phyloP scores from a whole-genome alignment of 2,329 filamentous ascomycete species.

The Penicillium sp. region DNA sequence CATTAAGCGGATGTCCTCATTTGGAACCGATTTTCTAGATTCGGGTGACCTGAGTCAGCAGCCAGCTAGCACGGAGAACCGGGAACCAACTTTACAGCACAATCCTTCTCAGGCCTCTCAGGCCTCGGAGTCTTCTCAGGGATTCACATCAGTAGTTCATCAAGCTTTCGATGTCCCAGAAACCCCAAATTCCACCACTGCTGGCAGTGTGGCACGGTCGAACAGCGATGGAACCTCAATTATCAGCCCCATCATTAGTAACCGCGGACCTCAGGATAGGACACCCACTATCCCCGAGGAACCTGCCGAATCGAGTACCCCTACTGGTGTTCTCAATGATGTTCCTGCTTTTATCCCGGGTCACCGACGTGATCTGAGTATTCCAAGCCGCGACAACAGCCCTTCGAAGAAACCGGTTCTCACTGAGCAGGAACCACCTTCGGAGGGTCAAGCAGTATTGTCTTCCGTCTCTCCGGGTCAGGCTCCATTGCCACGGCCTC shows the following conservation, averaged over 20 bases:
- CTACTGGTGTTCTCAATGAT: slow-evolving; percentile 19
- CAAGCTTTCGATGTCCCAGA: slow-evolving; percentile 64
- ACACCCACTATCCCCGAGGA: slow-evolving; percentile 61
- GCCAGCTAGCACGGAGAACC: slow-evolving; percentile 11
- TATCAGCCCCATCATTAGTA: slow-evolving; percentile 65
- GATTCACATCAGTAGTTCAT: slow-evolving; percentile 62
- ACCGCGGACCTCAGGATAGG: slow-evolving; percentile 39
- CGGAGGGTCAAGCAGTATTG: slow-evolving; percentile 48
- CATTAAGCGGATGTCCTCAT: slow-evolving; percentile 44
- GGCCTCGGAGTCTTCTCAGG: slow-evolving; percentile 22
- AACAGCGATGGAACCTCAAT: slow-evolving; percentile 63
- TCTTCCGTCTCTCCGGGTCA: slow-evolving; percentile 36
- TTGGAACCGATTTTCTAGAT: slow-evolving; percentile 29
- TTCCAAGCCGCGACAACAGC: slow-evolving; percentile 60
- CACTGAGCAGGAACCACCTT: slow-evolving; percentile 42
- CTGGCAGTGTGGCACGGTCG: slow-evolving; percentile 56
- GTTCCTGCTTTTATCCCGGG: slow-evolving; percentile 50
- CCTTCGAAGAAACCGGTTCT: slow-evolving; percentile 61
- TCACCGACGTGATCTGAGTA: slow-evolving; percentile 58
- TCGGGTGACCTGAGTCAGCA: slow-evolving; percentile 14
- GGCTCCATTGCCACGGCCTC: slow-evolving; percentile 8
- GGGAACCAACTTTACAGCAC: slow-evolving; percentile 45
- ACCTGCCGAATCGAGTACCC: slow-evolving; percentile 35
- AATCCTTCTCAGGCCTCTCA: slow-evolving; percentile 46
- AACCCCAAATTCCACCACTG: slow-evolving; percentile 54